Evolutionary conservation across 1,139 yeast genomes (phyloP).

Genomic region (Hanseniaspora uvarum): DNA sequence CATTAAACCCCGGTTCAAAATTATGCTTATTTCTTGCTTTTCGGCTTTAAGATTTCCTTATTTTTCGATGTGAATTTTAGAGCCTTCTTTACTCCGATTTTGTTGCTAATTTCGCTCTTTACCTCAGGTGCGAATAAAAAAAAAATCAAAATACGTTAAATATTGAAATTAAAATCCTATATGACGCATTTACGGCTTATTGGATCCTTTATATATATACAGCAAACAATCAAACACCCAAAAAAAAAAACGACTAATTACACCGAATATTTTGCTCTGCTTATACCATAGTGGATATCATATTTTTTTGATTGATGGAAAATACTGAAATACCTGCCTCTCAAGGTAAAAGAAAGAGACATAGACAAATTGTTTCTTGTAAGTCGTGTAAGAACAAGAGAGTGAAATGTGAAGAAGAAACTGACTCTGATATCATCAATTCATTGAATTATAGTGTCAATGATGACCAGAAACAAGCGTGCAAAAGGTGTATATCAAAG

Average conservation of each 20-base stretch:
- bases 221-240: too few species aligned
- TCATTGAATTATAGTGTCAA: slow-evolving; percentile 20
- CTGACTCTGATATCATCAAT: slow-evolving; percentile 26
- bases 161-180: too few species aligned
- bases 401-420: slow-evolving; percentile 28
- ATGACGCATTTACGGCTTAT: too few species aligned
- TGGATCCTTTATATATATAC: too few species aligned
- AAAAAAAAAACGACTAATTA: too few species aligned
- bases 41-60: too few species aligned
- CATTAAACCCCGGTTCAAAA: not conserved
- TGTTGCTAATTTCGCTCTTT: not conserved
- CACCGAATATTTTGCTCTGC: too few species aligned
- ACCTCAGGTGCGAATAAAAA: too few species aligned
- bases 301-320: not conserved
- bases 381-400: slow-evolving; percentile 28
- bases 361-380: slow-evolving; percentile 29
- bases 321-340: not conserved
- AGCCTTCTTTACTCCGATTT: too few species aligned
- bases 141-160: too few species aligned
- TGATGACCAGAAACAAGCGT: not conserved
- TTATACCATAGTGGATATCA: too few species aligned
- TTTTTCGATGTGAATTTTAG: too few species aligned
- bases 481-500: slow-evolving; percentile 11
- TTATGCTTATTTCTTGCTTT: not conserved
- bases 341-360: slow-evolving; percentile 17